phyloP scores from a whole-genome alignment of 2,329 filamentous ascomycete species.

The Sporothrix variecibatus region DNA sequence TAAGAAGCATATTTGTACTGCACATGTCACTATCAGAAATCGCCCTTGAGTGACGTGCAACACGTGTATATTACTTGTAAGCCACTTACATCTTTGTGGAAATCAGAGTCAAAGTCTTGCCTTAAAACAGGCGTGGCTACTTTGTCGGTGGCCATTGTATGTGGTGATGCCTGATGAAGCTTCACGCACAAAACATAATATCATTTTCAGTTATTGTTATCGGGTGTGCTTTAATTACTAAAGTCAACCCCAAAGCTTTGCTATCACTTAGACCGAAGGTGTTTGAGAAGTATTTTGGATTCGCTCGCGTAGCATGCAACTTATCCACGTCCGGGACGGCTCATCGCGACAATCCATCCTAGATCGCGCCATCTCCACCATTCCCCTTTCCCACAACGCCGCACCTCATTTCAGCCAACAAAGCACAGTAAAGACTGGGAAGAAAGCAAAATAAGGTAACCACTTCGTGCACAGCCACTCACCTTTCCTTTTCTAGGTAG shows the following conservation, averaged over 20 bases:
- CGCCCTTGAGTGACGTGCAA: background rate
- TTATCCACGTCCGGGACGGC: background rate
- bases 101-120: slow-evolving; percentile 31
- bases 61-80: too few relatives aligned
- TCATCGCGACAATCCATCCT: slow-evolving; percentile 1
- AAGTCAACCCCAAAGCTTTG: too few relatives aligned
- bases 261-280: background rate
- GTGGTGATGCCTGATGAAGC: background rate
- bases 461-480: background rate
- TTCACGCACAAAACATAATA: background rate
- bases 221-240: too few relatives aligned
- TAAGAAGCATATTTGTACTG: slow-evolving; percentile 39
- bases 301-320: background rate
- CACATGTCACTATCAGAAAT: background rate
- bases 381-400: slow-evolving; percentile 4
- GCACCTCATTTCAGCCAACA: background rate
- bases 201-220: background rate
- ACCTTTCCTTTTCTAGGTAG: background rate
- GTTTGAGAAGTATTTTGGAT: background rate
- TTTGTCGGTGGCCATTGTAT: background rate
- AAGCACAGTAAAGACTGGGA: background rate
- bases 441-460: background rate
- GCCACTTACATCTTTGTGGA: slow-evolving; percentile 31
- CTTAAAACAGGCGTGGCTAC: background rate
- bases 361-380: slow-evolving; percentile 1